Evolutionary conservation across 371 early-diverging fungal species (phyloP).

Genomic region (Lichtheimia hyalospora): DNA sequence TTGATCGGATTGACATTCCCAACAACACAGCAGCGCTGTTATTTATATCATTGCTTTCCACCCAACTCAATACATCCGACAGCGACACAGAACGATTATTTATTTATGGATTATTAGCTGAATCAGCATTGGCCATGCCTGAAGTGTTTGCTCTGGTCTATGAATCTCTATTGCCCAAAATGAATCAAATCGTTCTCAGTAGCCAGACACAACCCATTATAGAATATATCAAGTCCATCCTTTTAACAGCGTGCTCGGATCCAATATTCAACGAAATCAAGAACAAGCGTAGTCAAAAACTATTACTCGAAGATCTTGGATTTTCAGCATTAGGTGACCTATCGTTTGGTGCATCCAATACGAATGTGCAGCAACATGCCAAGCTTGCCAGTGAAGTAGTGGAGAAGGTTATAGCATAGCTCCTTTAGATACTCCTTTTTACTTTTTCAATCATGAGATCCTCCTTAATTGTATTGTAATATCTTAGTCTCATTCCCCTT

Average conservation of each 20-base stretch:
- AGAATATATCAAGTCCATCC: conserved; percentile 74
- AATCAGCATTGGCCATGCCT: conserved; percentile 53
- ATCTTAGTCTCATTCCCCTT: neutral
- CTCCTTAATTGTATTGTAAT: neutral
- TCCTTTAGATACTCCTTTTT: neutral
- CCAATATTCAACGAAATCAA: conserved; percentile 52
- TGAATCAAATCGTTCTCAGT: conserved; percentile 71
- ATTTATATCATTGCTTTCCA: conserved; percentile 60
- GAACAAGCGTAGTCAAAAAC: conserved; percentile 45
- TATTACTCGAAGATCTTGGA: conserved; percentile 56
- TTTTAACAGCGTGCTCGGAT: conserved; percentile 73
- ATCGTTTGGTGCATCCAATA: conserved; percentile 39
- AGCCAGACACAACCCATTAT: conserved; percentile 71
- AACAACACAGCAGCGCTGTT: conserved; percentile 56
- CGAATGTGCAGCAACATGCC: conserved; percentile 50
- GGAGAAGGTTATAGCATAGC: conserved; percentile 49
- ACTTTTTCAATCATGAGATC: neutral
- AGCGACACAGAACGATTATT: conserved; percentile 64
- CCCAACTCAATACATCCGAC: conserved; percentile 63
- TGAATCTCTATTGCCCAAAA: conserved; percentile 71
- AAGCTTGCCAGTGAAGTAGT: conserved; percentile 62
- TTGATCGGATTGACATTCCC: conserved; percentile 46
- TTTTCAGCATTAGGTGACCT: conserved; percentile 43
- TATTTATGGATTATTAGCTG: conserved; percentile 66
- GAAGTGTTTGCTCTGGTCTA: conserved; percentile 53